Evolutionary conservation across 768 basidiomycete species (phyloP).

Genomic region (Punctularia strigosozonata): DNA sequence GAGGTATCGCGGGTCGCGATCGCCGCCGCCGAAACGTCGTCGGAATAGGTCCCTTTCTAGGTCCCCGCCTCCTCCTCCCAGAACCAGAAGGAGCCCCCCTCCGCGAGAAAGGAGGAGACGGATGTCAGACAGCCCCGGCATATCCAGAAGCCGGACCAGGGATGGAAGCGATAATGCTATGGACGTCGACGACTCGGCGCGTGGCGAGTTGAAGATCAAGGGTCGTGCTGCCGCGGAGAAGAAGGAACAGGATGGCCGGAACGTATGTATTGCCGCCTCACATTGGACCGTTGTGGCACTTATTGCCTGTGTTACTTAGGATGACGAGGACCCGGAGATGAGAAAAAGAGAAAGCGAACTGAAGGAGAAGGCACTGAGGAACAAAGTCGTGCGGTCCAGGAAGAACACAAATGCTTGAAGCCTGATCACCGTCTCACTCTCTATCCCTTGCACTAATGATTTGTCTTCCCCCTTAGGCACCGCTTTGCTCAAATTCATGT

Average conservation of each 20-base stretch:
- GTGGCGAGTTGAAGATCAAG: conserved; percentile 58
- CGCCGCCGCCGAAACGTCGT: conserved; percentile 20
- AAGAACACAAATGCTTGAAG: conserved; percentile 19
- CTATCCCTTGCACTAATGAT: too few relatives aligned
- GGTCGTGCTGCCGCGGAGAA: conserved; percentile 52
- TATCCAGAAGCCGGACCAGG: neutral
- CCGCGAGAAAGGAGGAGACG: conserved; percentile 12
- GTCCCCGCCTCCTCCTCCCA: conserved; percentile 3
- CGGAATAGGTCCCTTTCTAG: conserved; percentile 2
- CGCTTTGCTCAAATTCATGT: too few relatives aligned
- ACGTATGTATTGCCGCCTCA: too few relatives aligned
- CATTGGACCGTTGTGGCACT: conserved; percentile 13
- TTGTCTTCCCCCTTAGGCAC: too few relatives aligned
- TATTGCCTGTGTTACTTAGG: conserved; percentile 4
- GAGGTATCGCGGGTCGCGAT: too few relatives aligned
- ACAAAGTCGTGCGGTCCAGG: conserved; percentile 69
- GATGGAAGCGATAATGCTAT: conserved; percentile 7
- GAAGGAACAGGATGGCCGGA: conserved; percentile 41
- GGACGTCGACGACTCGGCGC: conserved; percentile 14
- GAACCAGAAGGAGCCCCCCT: conserved; percentile 8
- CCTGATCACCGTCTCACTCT: too few relatives aligned
- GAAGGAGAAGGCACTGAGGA: conserved; percentile 71
- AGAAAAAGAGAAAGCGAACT: conserved; percentile 66
- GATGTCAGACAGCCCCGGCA: conserved; percentile 3
- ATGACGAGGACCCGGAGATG: conserved; percentile 28